phyloP scores from a whole-genome alignment of 1,284 basidiomycete species.

The Coniferiporia weirii region DNA sequence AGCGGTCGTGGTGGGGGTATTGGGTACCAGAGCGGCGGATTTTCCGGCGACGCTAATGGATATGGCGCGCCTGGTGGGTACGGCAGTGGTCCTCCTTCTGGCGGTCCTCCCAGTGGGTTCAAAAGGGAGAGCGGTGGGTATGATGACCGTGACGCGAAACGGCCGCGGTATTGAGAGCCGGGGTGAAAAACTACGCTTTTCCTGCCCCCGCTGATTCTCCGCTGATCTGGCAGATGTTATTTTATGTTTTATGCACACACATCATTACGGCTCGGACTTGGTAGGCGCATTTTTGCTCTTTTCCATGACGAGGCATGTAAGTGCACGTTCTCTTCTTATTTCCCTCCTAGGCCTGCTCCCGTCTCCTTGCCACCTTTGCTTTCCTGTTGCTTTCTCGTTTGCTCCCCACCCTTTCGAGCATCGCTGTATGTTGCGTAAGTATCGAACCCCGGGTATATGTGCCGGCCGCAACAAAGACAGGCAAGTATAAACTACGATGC shows the following conservation, averaged over 20 bases:
- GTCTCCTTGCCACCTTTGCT: background rate
- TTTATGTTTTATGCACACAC: background rate
- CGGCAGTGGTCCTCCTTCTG: slow-evolving; percentile 28
- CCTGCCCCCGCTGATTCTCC: background rate
- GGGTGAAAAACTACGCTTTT: background rate
- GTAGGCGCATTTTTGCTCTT: slow-evolving; percentile 15
- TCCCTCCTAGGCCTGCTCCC: background rate
- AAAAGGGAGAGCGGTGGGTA: slow-evolving; percentile 69
- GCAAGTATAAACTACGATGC: slow-evolving; percentile 3
- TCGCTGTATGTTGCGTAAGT: slow-evolving; percentile 14
- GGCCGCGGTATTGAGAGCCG: slow-evolving; percentile 59
- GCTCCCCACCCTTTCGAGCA: background rate
- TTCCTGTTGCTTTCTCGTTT: background rate
- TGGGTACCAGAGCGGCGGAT: slow-evolving; percentile 61
- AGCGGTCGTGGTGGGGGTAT: slow-evolving; percentile 70
- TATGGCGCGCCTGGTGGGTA: slow-evolving; percentile 48
- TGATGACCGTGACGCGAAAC: slow-evolving; percentile 77
- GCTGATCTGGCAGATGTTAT: slow-evolving; percentile 14
- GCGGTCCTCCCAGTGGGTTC: slow-evolving; percentile 35
- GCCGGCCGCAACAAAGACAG: background rate
- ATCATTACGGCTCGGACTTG: slow-evolving; percentile 15
- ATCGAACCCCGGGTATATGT: slow-evolving; percentile 13
- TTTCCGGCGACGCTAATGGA: slow-evolving; percentile 52
- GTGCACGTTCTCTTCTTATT: slow-evolving; percentile 9
- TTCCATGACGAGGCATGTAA: slow-evolving; percentile 17